A percentile compares a stretch with the other conserved stretches of the same genome.
These are phyloP conservation scores for Pythium insidiosum DNA, from an alignment of 352 stramenopile genomes.

Conservation along the genomic window DNA sequence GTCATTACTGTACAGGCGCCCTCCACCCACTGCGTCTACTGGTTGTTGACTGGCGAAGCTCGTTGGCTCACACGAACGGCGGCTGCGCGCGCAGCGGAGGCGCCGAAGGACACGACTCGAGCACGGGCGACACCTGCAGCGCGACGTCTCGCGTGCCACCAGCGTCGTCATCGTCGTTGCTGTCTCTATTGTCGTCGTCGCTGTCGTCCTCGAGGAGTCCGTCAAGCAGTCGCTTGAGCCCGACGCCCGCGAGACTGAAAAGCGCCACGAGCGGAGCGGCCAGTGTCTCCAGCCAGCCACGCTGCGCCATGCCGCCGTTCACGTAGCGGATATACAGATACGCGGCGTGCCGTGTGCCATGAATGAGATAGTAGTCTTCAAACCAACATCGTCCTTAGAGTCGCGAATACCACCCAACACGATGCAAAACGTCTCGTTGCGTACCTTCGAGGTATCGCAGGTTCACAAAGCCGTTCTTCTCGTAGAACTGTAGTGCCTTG, in stretches of 20 bases:
- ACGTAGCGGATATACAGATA: conserved; percentile 85
- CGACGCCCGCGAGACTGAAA: conserved; percentile 57
- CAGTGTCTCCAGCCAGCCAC: conserved; percentile 49
- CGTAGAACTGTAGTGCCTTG: conserved; percentile 93
- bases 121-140: no score
- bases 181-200: not conserved
- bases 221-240: conserved; percentile 54
- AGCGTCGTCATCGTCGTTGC: no score
- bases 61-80: no score
- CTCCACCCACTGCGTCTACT: no score
- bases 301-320: conserved; percentile 53
- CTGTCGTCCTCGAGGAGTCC: conserved; percentile 37
- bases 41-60: no score
- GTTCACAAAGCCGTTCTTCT: conserved; percentile 93
- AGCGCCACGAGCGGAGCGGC: conserved; percentile 27
- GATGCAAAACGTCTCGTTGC: not conserved
- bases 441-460: conserved; percentile 89
- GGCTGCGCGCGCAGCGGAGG: no score
- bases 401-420: not conserved
- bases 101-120: no score
- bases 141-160: no score
- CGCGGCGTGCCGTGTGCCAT: conserved; percentile 68
- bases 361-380: conserved; percentile 84
- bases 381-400: not conserved
- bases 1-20: no score